Percentiles rank a stretch among this genome's conserved stretches.
Conservation (phyloP, 352 stramenopile species). For the Globisporangium heterothallicum region DNA sequence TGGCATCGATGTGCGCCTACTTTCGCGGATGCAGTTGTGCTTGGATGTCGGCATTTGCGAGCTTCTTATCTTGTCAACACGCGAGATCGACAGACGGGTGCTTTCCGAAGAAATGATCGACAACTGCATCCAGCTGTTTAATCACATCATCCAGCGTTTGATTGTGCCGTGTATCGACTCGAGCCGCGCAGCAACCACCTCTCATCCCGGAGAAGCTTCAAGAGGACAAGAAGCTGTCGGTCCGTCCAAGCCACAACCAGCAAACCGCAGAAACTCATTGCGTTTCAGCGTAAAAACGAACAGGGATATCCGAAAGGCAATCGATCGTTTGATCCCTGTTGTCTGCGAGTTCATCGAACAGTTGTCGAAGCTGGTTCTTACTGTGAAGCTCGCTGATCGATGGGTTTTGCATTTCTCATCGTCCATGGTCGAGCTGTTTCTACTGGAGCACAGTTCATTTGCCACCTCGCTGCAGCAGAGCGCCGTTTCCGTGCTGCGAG, state of each 20-base stretch:
- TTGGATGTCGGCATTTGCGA: conserved; percentile 72
- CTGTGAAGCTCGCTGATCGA: conserved; percentile 70
- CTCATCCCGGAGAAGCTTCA: neutral
- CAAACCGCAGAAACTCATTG: conserved; percentile 9
- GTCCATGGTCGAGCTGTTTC: conserved; percentile 63
- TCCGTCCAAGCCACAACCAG: neutral
- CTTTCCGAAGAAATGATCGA: conserved; percentile 83
- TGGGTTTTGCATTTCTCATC: conserved; percentile 72
- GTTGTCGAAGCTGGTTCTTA: conserved; percentile 43
- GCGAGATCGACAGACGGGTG: conserved; percentile 58
- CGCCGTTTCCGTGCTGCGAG: conserved; percentile 46
- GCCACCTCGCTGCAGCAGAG: conserved; percentile 61
- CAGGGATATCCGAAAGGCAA: conserved; percentile 39
- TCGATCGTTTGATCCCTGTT: conserved; percentile 58
- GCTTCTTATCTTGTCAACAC: conserved; percentile 66
- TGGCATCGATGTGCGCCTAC: conserved; percentile 28
- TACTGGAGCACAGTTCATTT: conserved; percentile 58
- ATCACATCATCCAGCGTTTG: conserved; percentile 45
- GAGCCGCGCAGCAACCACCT: conserved; percentile 27
- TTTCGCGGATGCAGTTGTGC: conserved; percentile 30
- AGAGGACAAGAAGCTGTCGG: neutral
- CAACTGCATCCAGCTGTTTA: conserved; percentile 66
- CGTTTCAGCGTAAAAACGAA: conserved; percentile 44
- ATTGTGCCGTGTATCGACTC: conserved; percentile 71
- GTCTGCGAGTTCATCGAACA: conserved; percentile 74